phyloP scores from a whole-genome alignment of 2,329 filamentous ascomycete species.

The Colletotrichum chrysophilum region DNA sequence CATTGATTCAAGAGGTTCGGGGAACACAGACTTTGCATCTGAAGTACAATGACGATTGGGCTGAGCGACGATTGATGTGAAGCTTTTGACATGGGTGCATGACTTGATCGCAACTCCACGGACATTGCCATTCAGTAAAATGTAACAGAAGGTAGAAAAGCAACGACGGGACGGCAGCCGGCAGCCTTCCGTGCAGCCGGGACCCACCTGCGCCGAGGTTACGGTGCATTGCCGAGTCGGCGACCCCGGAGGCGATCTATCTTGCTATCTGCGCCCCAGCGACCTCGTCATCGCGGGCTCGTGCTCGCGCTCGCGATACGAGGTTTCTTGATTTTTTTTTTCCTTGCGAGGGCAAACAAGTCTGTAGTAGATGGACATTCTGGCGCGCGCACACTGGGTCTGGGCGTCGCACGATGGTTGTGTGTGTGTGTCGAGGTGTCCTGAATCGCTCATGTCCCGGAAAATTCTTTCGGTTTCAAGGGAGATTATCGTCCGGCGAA shows the following conservation, averaged over 20 bases:
- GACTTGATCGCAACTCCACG: not conserved
- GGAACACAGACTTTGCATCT: constrained; percentile 14
- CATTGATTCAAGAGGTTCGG: constrained; percentile 10
- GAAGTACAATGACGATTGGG: not conserved
- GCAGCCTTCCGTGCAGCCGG: not conserved
- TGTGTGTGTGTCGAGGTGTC: not conserved
- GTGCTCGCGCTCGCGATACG: not conserved
- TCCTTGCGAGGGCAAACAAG: not conserved
- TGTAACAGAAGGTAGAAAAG: not conserved
- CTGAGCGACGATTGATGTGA: not conserved
- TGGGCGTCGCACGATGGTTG: not conserved
- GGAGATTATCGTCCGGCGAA: not conserved
- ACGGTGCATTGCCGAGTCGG: not conserved
- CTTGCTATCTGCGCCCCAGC: not conserved
- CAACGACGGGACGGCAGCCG: not conserved
- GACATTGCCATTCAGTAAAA: not conserved
- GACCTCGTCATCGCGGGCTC: not conserved
- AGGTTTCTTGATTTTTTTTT: not conserved
- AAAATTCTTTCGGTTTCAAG: constrained; percentile 19
- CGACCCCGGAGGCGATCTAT: not conserved
- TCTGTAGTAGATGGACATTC: not conserved
- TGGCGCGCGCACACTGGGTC: not conserved
- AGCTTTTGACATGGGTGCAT: not conserved
- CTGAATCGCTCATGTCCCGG: constrained; percentile 3
- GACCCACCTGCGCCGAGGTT: not conserved